Evolutionary conservation across 176 grass and related monocot species (phyloP).

Genomic region (Avena insularis): DNA sequence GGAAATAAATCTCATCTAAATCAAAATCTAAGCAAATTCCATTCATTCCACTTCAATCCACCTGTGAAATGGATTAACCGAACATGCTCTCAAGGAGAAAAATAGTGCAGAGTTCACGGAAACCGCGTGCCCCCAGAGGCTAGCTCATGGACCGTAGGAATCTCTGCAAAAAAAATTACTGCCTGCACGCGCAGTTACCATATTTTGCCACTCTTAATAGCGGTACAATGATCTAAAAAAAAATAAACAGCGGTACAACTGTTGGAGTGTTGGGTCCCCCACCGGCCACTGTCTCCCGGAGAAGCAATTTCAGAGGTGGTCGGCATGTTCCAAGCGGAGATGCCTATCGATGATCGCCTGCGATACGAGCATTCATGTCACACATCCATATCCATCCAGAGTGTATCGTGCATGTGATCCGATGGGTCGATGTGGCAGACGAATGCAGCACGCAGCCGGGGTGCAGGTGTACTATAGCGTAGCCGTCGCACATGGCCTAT

Average conservation of each 20-base stretch:
- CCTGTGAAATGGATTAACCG: too few species aligned
- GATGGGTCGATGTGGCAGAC: too few species aligned
- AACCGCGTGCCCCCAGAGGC: not conserved
- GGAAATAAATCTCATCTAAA: too few species aligned
- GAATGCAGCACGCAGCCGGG: too few species aligned
- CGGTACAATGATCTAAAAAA: too few species aligned
- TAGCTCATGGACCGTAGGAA: not conserved
- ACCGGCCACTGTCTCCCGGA: not conserved
- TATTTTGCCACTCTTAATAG: not conserved
- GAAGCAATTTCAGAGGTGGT: not conserved
- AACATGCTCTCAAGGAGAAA: not conserved
- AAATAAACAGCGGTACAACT: too few species aligned
- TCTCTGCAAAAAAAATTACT: not conserved
- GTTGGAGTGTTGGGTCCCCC: slow-evolving; percentile 8
- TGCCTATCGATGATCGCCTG: not conserved
- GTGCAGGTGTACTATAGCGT: too few species aligned
- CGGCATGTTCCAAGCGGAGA: not conserved
- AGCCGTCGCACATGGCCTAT: too few species aligned
- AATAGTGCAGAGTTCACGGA: not conserved
- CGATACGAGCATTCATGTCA: not conserved
- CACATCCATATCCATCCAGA: not conserved
- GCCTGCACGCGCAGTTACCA: not conserved
- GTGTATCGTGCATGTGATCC: too few species aligned
- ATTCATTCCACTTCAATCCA: too few species aligned
- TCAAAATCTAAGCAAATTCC: too few species aligned